Evolutionary conservation across 495 filamentous ascomycete genomes (phyloP), one percentile per base, ranked within the genome.

Genomic region (Hypomontagnella monticulosa): DNA sequence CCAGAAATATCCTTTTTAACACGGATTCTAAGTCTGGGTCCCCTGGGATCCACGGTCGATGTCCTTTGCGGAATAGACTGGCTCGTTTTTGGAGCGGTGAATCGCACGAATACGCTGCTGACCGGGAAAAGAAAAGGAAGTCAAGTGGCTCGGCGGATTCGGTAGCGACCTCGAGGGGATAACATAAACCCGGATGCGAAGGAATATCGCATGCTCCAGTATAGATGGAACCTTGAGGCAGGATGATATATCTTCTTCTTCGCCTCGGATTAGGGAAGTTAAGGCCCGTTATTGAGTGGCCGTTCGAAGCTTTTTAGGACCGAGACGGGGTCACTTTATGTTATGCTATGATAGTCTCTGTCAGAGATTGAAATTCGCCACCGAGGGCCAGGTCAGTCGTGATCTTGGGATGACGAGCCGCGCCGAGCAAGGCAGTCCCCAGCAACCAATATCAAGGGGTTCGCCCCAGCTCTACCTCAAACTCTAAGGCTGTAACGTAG

Each of bases 391-490:
- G 33, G 36, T 48, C 34, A 52, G 52, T 51, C 37, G 49, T 42
- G 23, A 23, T 15, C 46, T 33, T 23, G 53, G 43, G 49, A 44
- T 63, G 59, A 62, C 57, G 59, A 60, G 65, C 48, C 42, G 59
- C 59, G 59, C 59, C 65, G 57, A 63, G 59, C 48, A 48, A 59
- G 54, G 65, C 59, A 63, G 32, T 59, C 57, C 48, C 58, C 20
- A 63, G 54, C 49, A 51, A 41, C 48, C 54, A 40, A 55, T 63
- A 48, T 38, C 20, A 44, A 42, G 66, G 66, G 60, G 43, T 32
- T 68, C 66, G 66, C 66, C 65, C 66, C 66, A 68, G 66, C 66
- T 68, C 66, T 63, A 68, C 59, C 37, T 43, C 66, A 59, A 60
- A 68, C 40, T 59, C 50, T 68, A 55, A 60, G 66, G 59, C 66